phyloP scores from a whole-genome alignment of 1,284 basidiomycete species.

The Sporisorium sorghi region DNA sequence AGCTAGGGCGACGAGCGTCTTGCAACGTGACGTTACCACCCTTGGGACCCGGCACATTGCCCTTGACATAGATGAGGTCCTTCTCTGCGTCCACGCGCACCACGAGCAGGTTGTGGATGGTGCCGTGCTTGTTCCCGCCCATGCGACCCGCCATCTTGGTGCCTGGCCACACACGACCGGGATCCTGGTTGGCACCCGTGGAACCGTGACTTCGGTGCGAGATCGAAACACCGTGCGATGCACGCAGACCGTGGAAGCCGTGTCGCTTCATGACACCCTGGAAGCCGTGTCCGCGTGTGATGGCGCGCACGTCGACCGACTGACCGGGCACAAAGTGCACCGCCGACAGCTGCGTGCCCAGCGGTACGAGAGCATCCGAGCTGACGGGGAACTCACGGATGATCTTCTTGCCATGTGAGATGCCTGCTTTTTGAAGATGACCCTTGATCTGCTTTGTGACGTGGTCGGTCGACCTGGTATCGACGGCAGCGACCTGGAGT shows the following conservation, averaged over 20 bases:
- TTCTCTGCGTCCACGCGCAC: slow-evolving; percentile 86
- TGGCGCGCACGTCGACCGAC: slow-evolving; percentile 91
- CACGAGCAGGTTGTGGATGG: slow-evolving; percentile 83
- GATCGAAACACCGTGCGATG: slow-evolving; percentile 95
- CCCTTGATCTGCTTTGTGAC: slow-evolving; percentile 89
- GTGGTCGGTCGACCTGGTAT: slow-evolving; percentile 72
- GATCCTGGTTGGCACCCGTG: slow-evolving; percentile 89
- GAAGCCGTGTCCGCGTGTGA: slow-evolving; percentile 96
- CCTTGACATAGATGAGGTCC: slow-evolving; percentile 86
- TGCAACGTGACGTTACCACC: slow-evolving; percentile 71
- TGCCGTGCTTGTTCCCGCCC: slow-evolving; percentile 74
- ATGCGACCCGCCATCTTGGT: slow-evolving; percentile 98
- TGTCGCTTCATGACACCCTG: slow-evolving; percentile 97
- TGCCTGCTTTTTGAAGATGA: slow-evolving; percentile 85
- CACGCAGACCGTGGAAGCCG: slow-evolving; percentile 89
- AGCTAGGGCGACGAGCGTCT: slow-evolving; percentile 65
- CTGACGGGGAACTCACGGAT: slow-evolving; percentile 91
- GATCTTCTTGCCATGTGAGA: slow-evolving; percentile 82
- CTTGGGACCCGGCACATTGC: slow-evolving; percentile 73
- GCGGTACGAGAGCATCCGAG: slow-evolving; percentile 85
- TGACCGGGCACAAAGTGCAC: slow-evolving; percentile 98
- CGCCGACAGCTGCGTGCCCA: slow-evolving; percentile 89
- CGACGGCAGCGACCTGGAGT: slow-evolving; percentile 72
- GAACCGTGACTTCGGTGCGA: slow-evolving; percentile 93
- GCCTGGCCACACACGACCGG: slow-evolving; percentile 92